phyloP scores from a whole-genome alignment of 2,329 filamentous ascomycete genomes.

The Colletotrichum neosansevieriae region DNA sequence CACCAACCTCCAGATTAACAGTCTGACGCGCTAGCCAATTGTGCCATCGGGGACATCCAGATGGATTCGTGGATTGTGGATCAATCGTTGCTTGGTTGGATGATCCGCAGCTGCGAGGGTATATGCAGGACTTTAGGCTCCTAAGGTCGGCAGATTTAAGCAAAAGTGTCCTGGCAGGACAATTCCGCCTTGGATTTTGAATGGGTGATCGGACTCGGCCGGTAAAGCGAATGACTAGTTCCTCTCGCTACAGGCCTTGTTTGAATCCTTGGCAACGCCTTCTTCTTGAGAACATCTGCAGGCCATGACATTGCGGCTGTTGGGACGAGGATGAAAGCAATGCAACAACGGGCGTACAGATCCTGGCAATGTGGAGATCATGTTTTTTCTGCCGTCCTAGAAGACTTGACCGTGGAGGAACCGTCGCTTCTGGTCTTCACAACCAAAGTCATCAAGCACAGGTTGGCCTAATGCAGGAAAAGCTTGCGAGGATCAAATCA shows the following conservation, averaged over 20 bases:
- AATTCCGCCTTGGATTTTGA: too few species aligned
- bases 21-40: slow-evolving; percentile 41
- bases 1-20: slow-evolving; percentile 42
- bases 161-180: too few species aligned
- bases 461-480: not conserved
- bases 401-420: not conserved
- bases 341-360: not conserved
- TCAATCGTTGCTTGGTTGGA: not conserved
- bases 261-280: too few species aligned
- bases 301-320: not conserved
- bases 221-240: not conserved
- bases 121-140: slow-evolving; percentile 25
- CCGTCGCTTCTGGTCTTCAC: not conserved
- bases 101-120: not conserved
- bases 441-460: not conserved
- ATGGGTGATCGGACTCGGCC: not conserved
- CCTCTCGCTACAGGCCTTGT: not conserved
- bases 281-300: not conserved
- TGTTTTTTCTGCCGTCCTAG: not conserved
- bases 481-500: slow-evolving; percentile 9
- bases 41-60: slow-evolving; percentile 38
- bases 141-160: not conserved
- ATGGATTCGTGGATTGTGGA: not conserved
- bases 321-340: not conserved
- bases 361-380: not conserved